A percentile compares a stretch with the other conserved stretches of the same genome.
phyloP scores from a whole-genome alignment of 352 stramenopile species.

The Phytophthora macrochlamydospora region DNA sequence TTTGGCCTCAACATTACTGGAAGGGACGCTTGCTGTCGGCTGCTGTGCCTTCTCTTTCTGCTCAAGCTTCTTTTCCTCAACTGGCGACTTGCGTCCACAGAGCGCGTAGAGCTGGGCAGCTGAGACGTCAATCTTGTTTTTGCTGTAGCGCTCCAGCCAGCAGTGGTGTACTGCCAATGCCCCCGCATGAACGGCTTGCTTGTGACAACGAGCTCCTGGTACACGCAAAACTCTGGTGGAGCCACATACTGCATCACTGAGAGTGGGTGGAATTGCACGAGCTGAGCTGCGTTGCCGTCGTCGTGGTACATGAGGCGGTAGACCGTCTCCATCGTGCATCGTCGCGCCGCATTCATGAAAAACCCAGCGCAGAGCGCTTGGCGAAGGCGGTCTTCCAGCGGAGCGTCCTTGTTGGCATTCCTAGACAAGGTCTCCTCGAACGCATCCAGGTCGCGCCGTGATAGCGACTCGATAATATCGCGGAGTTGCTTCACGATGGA shows the following conservation, averaged over 20 bases:
- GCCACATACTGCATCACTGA: constrained; percentile 54
- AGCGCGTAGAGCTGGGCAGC: constrained; percentile 48
- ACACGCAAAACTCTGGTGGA: constrained; percentile 63
- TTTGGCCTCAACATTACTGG: constrained; percentile 1
- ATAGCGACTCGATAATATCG: constrained; percentile 52
- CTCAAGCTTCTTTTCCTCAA: constrained; percentile 1
- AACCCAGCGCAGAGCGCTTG: constrained; percentile 65
- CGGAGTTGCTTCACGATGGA: constrained; percentile 63
- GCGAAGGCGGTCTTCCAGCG: constrained; percentile 41
- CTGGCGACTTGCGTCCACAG: constrained; percentile 42
- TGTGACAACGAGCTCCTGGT: constrained; percentile 76
- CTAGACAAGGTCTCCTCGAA: constrained; percentile 12
- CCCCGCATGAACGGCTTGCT: constrained; percentile 75
- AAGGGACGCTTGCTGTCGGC: background rate
- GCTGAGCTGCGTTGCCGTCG: constrained; percentile 32
- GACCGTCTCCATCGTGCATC: constrained; percentile 66
- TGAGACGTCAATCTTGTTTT: constrained; percentile 35
- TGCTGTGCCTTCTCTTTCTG: constrained; percentile 7
- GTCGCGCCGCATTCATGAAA: constrained; percentile 65
- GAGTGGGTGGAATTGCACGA: constrained; percentile 75
- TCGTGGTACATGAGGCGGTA: constrained; percentile 49
- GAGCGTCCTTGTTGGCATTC: constrained; percentile 7
- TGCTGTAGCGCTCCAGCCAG: constrained; percentile 59
- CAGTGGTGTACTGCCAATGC: constrained; percentile 48
- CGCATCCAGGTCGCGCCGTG: constrained; percentile 35